Percentiles rank a stretch among this genome's conserved stretches.
phyloP scores from a whole-genome alignment of 306 rosid genomes.

The Vigna nakashimae region DNA sequence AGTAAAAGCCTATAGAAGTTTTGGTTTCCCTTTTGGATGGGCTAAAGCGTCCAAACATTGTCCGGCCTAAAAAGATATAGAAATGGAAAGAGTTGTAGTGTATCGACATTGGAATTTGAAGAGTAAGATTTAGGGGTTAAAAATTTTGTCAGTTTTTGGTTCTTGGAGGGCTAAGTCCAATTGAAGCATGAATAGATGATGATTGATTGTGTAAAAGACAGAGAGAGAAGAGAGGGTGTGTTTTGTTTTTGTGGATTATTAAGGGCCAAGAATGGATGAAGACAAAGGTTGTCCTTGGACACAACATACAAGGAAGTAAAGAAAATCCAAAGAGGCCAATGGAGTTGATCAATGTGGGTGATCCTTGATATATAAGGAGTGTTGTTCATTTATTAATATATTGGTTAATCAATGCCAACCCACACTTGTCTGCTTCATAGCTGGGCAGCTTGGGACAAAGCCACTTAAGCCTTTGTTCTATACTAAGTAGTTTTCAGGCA shows the following conservation, averaged over 20 bases:
- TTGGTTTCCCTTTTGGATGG: conserved; percentile 39
- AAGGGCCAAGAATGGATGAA: conserved; percentile 35
- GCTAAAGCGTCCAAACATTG: conserved; percentile 34
- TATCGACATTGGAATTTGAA: conserved; percentile 16
- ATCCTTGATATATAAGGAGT: conserved; percentile 35
- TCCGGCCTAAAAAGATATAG: conserved; percentile 17
- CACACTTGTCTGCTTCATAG: conserved; percentile 41
- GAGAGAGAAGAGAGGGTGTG: background rate
- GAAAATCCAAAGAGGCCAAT: conserved; percentile 51
- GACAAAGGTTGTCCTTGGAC: conserved; percentile 41
- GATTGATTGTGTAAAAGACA: conserved; percentile 16
- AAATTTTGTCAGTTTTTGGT: background rate
- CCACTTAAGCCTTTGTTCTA: conserved; percentile 16
- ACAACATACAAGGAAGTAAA: conserved; percentile 38
- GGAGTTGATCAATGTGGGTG: conserved; percentile 48
- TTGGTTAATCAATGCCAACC: conserved; percentile 47
- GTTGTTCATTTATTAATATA: background rate
- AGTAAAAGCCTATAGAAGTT: background rate
- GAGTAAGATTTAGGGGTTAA: conserved; percentile 49
- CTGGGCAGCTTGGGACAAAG: conserved; percentile 40
- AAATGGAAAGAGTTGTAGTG: conserved; percentile 35
- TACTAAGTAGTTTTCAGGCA: conserved; percentile 23
- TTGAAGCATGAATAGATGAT: background rate
- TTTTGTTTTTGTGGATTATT: conserved; percentile 4
- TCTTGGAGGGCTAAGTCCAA: background rate